phyloP scores from a whole-genome alignment of 75 land plant genomes.

The Selaginella tamariscina region DNA sequence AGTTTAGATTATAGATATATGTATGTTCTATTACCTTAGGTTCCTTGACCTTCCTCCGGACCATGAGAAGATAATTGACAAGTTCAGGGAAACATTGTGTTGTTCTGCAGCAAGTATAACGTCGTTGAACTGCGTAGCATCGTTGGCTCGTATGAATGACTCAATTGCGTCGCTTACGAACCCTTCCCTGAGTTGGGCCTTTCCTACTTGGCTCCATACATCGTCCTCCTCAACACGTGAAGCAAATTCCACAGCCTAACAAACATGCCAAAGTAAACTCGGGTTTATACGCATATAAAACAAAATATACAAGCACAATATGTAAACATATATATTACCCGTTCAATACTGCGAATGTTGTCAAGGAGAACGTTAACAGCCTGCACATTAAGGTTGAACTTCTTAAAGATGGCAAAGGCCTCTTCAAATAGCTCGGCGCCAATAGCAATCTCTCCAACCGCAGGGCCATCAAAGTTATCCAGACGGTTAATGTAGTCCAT shows the following conservation, averaged over 20 bases:
- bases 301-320: too few species aligned
- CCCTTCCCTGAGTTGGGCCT: conserved; percentile 92
- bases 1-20: too few species aligned
- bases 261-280: too few species aligned
- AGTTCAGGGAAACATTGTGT: conserved; percentile 68
- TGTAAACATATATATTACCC: too few species aligned
- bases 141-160: conserved; percentile 93
- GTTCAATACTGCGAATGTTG: conserved; percentile 79
- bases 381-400: conserved; percentile 88
- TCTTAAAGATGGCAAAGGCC: conserved; percentile 95
- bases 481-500: conserved; percentile 93
- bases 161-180: conserved; percentile 98
- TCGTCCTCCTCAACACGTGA: conserved; percentile 97
- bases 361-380: conserved; percentile 94
- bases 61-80: conserved; percentile 87
- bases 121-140: conserved; percentile 81
- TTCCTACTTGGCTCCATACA: conserved; percentile 98
- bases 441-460: conserved; percentile 96
- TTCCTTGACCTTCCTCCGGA: conserved; percentile 80
- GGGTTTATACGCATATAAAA: too few species aligned
- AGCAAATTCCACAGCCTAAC: conserved; percentile 98
- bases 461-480: conserved; percentile 98
- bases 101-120: conserved; percentile 72
- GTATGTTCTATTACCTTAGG: too few species aligned
- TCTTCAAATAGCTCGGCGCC: conserved; percentile 90